Evolutionary conservation across 2,329 filamentous ascomycete species (phyloP), one percentile per base, ranked within the genome.

Genomic region (Metarhizium anisopliae): DNA sequence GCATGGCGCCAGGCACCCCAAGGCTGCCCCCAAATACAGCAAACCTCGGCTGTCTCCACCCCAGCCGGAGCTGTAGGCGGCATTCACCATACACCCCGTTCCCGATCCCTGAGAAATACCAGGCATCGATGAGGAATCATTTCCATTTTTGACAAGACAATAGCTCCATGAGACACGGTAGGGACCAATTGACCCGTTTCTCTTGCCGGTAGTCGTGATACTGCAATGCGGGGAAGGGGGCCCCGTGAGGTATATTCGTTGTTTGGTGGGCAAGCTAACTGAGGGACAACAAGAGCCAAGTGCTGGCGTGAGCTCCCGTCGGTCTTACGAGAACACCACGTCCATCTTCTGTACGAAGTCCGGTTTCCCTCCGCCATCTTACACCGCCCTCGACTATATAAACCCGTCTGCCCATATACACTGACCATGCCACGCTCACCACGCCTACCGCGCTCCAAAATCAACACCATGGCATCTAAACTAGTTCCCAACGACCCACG

Each of bases 401-500:
- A 40, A 5, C 10, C 38, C 38, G 38, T 40, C 8, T 40, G 14
- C 38, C 38, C n/a, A 6, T 35, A 35, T 35, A 7, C 32, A 11
- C 32, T 3, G 7, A 2, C 32, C 25, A 25, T 25, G 32, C 32
- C 6, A 11, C 32, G 32, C 6, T 7, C 10, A 7, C 32, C 32
- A 8, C 32, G 2, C 10, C 32, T 11, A 35, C 32, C 2, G 32
- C 7, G 32, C 32, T 35, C 32, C 59, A 60, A 60, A 63, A 83
- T 81, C 77, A 66, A 78, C 52, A 68, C 78, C 47, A 81, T 86
- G 45, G 14, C 25, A 7, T 30, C 45, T 66, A 87, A 87, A 67
- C 80, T 93, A 59, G 76, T 77, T 20, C 79, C 78, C 45, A 78
- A 81, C 59, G 89, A 93, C 73, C 66, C 83, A 38, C 81, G 89